These are phyloP conservation scores for Aphanomyces cochlioides DNA, from an alignment of 352 stramenopile species.

Conservation along the genomic window DNA sequence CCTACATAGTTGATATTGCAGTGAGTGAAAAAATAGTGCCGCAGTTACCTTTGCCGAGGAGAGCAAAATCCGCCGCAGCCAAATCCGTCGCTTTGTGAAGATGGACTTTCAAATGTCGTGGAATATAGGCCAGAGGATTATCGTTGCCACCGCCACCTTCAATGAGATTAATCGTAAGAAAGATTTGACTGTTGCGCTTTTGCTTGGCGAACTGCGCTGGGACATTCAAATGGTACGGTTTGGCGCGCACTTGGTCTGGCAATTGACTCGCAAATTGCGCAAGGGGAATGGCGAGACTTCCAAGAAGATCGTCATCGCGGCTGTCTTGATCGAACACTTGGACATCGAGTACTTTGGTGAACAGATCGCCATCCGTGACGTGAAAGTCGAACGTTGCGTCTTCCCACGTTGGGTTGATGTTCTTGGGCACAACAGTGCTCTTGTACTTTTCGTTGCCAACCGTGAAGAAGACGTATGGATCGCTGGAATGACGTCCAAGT, in stretches of 20 bases:
- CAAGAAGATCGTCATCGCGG: constrained; percentile 7
- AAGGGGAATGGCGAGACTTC: constrained; percentile 15
- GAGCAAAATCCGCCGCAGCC: constrained; percentile 9
- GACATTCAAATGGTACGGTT: constrained; percentile 18
- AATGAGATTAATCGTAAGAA: constrained; percentile 17
- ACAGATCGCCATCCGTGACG: constrained; percentile 20
- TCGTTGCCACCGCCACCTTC: background rate
- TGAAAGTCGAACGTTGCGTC: constrained; percentile 17
- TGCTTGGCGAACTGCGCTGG: constrained; percentile 14
- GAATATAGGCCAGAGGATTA: background rate
- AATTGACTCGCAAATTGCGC: constrained; percentile 19
- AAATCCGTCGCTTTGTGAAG: constrained; percentile 17
- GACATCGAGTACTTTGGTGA: constrained; percentile 26
- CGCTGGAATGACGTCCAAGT: background rate
- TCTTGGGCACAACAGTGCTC: constrained; percentile 3
- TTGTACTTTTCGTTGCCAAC: constrained; percentile 15
- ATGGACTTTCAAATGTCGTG: constrained; percentile 15
- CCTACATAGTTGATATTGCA: background rate
- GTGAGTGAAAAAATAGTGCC: background rate
- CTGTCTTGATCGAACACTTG: constrained; percentile 22
- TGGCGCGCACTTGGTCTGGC: background rate
- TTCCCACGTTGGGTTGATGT: constrained; percentile 14
- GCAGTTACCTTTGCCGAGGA: constrained; percentile 2
- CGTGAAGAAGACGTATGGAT: constrained; percentile 20
- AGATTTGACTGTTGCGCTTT: constrained; percentile 17